Conservation (phyloP, 1,139 yeast species). For the Geotrichum europaeum region DNA sequence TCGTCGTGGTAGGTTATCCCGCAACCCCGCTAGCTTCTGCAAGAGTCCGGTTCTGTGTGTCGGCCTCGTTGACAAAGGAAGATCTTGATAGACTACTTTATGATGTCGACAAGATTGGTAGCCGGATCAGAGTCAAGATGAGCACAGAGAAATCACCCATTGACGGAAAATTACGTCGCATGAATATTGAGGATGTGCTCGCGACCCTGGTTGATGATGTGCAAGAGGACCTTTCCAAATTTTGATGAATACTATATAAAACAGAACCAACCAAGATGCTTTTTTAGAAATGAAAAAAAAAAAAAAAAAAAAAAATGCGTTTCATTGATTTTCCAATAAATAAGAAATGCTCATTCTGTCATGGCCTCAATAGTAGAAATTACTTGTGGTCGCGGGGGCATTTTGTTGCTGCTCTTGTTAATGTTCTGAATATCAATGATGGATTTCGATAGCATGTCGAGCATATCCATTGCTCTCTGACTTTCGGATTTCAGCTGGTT, state of each 20-base stretch:
- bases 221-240: slow-evolving; percentile 21
- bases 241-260: not conserved
- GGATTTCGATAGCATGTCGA: not conserved
- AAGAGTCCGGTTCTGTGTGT: slow-evolving; percentile 87
- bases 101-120: slow-evolving; percentile 76
- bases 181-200: slow-evolving; percentile 71
- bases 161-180: slow-evolving; percentile 57
- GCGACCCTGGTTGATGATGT: slow-evolving; percentile 66
- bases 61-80: slow-evolving; percentile 86
- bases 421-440: slow-evolving; percentile 1
- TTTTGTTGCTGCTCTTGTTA: slow-evolving; percentile 2
- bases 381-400: slow-evolving; percentile 1
- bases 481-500: not conserved
- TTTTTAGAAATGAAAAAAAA: not conserved
- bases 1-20: slow-evolving; percentile 95
- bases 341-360: not conserved
- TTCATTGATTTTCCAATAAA: not conserved
- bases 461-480: slow-evolving; percentile 2
- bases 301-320: not conserved
- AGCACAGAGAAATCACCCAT: slow-evolving; percentile 35
- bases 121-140: slow-evolving; percentile 64
- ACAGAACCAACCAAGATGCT: not conserved
- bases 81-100: slow-evolving; percentile 79
- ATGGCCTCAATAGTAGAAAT: slow-evolving; percentile 1
- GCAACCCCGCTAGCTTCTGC: slow-evolving; percentile 91